phyloP scores from a whole-genome alignment of 805 yeast species.

The Hanseniaspora opuntiae region DNA sequence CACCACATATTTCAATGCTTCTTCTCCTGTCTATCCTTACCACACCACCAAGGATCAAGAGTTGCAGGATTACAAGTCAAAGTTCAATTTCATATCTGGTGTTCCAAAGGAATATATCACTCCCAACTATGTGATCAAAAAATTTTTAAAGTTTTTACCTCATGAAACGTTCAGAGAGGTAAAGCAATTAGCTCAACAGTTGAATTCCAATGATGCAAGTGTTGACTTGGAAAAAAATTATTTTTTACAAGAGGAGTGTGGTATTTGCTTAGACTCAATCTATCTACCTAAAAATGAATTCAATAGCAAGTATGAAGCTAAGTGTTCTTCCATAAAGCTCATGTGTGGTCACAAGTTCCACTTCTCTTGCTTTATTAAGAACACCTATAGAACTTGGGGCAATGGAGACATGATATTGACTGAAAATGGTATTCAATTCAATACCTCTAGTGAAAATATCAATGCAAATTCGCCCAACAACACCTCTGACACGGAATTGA shows the following conservation, averaged over 20 bases:
- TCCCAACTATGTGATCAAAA: not conserved
- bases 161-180: not conserved
- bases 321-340: not conserved
- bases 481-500: not conserved
- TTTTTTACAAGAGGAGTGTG: not conserved
- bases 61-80: not conserved
- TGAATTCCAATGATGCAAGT: not conserved
- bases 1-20: not conserved
- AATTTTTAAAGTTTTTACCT: not conserved
- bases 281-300: not conserved
- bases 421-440: not conserved
- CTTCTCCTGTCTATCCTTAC: not conserved
- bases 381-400: not conserved
- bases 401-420: not conserved
- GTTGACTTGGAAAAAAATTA: not conserved
- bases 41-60: not conserved
- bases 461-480: not conserved
- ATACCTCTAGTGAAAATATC: not conserved
- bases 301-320: not conserved
- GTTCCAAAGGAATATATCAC: not conserved
- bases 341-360: slow-evolving; percentile 4
- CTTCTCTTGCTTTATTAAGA: not conserved
- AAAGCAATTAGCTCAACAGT: not conserved
- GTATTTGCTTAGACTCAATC: not conserved
- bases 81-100: not conserved